Base-by-base conservation (phyloP, 1,139 yeast genomes). In the Groenewaldozyma auringiensis region DNA sequence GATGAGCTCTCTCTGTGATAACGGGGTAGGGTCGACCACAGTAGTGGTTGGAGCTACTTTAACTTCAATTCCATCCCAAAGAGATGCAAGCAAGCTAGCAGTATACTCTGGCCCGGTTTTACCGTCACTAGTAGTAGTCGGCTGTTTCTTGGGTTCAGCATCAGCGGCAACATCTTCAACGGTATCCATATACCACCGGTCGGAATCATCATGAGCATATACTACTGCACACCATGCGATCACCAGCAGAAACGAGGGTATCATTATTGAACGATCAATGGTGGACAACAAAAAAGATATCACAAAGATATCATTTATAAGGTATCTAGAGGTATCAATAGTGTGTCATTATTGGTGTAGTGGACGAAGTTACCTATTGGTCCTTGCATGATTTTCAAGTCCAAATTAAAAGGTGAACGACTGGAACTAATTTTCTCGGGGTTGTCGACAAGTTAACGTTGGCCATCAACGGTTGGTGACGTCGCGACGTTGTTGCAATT, bases 21-120 rank as follows among this genome's bases (percentile, higher is more conserved):
- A 27, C 4, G 52, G 45, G 1, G 51, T 49, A 8, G 56, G 55
- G 13, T 41, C 47, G 3, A 39, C 53, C 3, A 46, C 46, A 2
- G 40, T 36, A 8, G 51, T 49, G 34, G 48, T 40, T 13, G 43
- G 27, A 4, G 50, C 55, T 2, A 42, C 40, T 3, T 41, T 21
- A 17, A 50, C 50, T 3, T 22, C 21, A 16, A 46, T 40, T 1
- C 50, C 50, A 9, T 36, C 32, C 53, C 53, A 50, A 2, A 50
- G 40, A 25, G 36, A 25, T 9, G 14, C 22, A 6, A 48, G 50
- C 41, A 35, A n/a, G 6, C 32, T 27, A 9, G 45, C 40, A 6
- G 51, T 47, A 29, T 21, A 42, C 6, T 13, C 37, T 4, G 33
- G 21, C 13, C 25, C 41, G 3, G 37, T 18, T 20, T 22, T 43